These are phyloP conservation scores for Erigeron philadelphicus DNA, from an alignment of 140 eudicot species.

Conservation along the genomic window DNA sequence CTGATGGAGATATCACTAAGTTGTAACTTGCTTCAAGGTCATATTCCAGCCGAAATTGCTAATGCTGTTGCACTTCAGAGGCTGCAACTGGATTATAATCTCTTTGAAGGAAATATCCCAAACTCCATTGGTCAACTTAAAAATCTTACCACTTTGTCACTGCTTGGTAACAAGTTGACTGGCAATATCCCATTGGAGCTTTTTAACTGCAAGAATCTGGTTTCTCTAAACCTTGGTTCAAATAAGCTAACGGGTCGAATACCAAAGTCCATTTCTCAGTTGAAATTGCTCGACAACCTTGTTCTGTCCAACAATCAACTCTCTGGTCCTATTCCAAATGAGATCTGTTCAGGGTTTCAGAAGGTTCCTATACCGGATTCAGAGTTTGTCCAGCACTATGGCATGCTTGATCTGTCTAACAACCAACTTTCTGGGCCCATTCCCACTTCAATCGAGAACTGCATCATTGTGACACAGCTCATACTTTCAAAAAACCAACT, in stretches of 20 bases:
- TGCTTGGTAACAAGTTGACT: conserved; percentile 59
- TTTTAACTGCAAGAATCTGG: conserved; percentile 60
- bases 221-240: conserved; percentile 76
- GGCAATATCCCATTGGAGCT: conserved; percentile 70
- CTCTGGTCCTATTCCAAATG: conserved; percentile 70
- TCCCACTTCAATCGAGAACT: conserved; percentile 61
- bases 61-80: conserved; percentile 48
- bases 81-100: conserved; percentile 69
- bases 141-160: conserved; percentile 74
- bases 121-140: conserved; percentile 54
- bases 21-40: conserved; percentile 60
- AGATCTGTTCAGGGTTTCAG: conserved; percentile 85
- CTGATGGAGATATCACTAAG: conserved; percentile 63
- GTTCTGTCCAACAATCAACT: conserved; percentile 64
- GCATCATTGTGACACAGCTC: conserved; percentile 56
- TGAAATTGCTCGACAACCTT: conserved; percentile 71
- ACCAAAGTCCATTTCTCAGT: conserved; percentile 53
- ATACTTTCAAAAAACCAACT: conserved; percentile 56
- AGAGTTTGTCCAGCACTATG: conserved; percentile 81
- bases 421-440: conserved; percentile 65
- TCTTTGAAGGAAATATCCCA: conserved; percentile 71
- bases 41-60: conserved; percentile 42
- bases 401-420: conserved; percentile 87
- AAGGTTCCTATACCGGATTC: conserved; percentile 79
- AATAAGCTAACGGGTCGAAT: conserved; percentile 57